phyloP scores from a whole-genome alignment of 1,284 basidiomycete genomes.

The Puccinia horiana region DNA sequence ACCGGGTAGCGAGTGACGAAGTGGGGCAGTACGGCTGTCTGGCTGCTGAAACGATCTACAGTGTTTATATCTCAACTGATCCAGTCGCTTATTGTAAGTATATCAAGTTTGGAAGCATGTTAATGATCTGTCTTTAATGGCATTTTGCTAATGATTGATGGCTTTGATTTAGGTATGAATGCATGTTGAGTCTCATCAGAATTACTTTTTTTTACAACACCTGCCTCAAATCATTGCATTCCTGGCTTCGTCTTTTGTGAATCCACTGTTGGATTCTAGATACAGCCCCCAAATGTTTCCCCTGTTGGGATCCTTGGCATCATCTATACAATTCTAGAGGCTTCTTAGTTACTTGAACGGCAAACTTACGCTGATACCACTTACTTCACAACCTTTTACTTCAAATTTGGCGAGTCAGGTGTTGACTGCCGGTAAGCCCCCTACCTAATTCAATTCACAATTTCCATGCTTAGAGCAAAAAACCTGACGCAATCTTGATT shows the following conservation, averaged over 20 bases:
- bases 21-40: conserved; percentile 55
- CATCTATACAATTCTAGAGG: not conserved
- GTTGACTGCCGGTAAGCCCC: conserved; percentile 37
- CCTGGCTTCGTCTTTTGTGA: no score
- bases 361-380: not conserved
- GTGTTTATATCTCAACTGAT: conserved; percentile 59
- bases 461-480: not conserved
- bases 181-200: conserved; percentile 37
- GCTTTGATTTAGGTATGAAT: conserved; percentile 45
- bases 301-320: no score
- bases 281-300: no score
- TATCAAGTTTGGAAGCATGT: conserved; percentile 51
- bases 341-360: not conserved
- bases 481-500: not conserved
- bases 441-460: not conserved
- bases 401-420: conserved; percentile 6
- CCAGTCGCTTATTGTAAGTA: conserved; percentile 59
- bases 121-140: not conserved
- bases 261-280: no score
- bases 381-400: not conserved
- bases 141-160: not conserved
- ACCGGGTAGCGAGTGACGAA: conserved; percentile 53
- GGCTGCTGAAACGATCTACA: conserved; percentile 53
- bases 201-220: conserved; percentile 24
- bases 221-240: no score